Evolutionary conservation across 768 basidiomycete genomes (phyloP), one percentile per base, ranked within the genome.

Genomic region (Calocera cornea): DNA sequence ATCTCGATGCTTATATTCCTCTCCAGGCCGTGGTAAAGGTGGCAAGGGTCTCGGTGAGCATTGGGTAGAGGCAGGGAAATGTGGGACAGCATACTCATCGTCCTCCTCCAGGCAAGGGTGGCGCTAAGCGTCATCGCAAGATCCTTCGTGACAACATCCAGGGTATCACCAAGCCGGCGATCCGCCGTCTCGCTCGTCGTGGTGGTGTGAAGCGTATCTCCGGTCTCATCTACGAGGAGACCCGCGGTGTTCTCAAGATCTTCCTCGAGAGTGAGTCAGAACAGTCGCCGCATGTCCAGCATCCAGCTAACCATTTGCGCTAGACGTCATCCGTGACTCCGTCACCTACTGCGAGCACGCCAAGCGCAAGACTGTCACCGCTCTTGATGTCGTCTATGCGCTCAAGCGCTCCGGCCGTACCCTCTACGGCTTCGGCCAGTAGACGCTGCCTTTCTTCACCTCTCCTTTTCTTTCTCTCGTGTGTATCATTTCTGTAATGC

Each of bases 371-470:
- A 81, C 80, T 60, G 82, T 84, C 70, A 85, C 83, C 17, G 83
- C 83, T 22, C 82, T 85, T 74, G 83, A 85, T 72, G 83, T 85
- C 70, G 83, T 85, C 70, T 84, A 85, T 76, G 83, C 83, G 24
- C 79, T 84, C 73, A 84, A 85, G 80, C 77, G 83, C 67, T 83
- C 83, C 65, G 83, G 83, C 65, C 78, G 82, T 70, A 83, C 83
- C 67, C 81, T 85, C 69, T 84, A 84, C 76, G 83, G 83, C 74
- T 84, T 83, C 78, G 80, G 81, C 70, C 76, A 78, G 66, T 82
- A 75, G 77, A 66, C 70, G 60, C 34, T 41, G 64, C 66, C n/a
- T 24, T 38, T n/a, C 36, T 36, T 27, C 44, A 68, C 67, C 66
- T 69, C 67, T 72, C 68, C 36, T 69, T 70, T 0, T 71, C 77